Percentiles rank a stretch among this genome's conserved stretches.
These are phyloP conservation scores for Cryptomeria japonica DNA, from an alignment of 75 land plant genomes.

Conservation along the genomic window DNA sequence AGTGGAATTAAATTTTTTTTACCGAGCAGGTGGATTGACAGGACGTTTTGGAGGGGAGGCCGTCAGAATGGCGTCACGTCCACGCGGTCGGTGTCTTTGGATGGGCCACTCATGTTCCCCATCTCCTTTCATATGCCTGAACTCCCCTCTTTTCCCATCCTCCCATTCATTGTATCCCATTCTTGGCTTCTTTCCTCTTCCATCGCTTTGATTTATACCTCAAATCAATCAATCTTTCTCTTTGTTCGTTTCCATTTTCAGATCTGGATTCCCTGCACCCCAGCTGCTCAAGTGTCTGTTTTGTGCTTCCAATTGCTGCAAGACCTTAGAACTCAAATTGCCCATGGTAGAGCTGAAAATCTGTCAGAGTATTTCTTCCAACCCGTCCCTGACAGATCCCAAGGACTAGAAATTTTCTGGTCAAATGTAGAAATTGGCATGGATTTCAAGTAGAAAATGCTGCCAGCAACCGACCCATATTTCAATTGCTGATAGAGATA, in stretches of 20 bases:
- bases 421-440: background rate
- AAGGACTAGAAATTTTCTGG: background rate
- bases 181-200: background rate
- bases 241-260: background rate
- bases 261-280: background rate
- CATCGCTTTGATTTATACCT: background rate
- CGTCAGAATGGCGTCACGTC: conserved; percentile 20
- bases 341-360: background rate
- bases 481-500: background rate
- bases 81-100: conserved; percentile 15
- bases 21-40: conserved; percentile 1
- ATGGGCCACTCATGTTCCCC: conserved; percentile 7
- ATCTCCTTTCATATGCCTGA: background rate
- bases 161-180: background rate
- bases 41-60: conserved; percentile 12
- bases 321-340: background rate
- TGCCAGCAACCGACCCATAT: background rate
- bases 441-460: conserved; percentile 15
- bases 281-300: background rate
- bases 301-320: background rate
- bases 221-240: background rate
- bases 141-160: background rate
- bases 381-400: background rate
- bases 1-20: background rate
- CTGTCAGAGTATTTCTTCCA: background rate